Percentiles rank a stretch among this genome's conserved stretches.
phyloP scores from a whole-genome alignment of 2,329 filamentous ascomycete genomes.

The Aspergillus brunneoviolaceus region DNA sequence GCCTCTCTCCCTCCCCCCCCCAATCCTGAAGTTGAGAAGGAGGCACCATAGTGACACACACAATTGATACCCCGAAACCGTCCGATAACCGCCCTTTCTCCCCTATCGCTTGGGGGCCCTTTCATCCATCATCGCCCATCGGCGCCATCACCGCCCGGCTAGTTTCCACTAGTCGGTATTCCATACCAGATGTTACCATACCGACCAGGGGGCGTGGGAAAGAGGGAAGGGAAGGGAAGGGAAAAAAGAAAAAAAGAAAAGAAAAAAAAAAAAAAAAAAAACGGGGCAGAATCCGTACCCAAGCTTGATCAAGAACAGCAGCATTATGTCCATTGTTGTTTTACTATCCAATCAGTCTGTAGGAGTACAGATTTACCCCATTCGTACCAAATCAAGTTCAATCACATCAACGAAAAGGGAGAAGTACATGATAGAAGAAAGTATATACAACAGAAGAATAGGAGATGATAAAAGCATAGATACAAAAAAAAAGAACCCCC shows the following conservation, averaged over 20 bases:
- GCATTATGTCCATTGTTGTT: neutral
- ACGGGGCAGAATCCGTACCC: neutral
- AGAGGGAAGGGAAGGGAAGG: neutral
- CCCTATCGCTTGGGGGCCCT: constrained; percentile 6
- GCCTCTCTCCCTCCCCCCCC: too few relatives aligned
- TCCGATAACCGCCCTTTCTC: constrained; percentile 7
- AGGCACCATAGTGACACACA: too few relatives aligned
- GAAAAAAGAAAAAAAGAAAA: neutral
- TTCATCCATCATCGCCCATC: neutral
- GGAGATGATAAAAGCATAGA: neutral
- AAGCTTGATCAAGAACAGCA: neutral
- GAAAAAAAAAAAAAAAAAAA: neutral
- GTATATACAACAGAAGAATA: too few relatives aligned
- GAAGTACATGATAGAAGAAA: too few relatives aligned
- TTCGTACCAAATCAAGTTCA: neutral
- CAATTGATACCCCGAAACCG: neutral
- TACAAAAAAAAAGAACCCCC: too few relatives aligned
- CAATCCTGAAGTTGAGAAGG: too few relatives aligned
- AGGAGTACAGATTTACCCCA: neutral
- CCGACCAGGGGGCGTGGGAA: neutral
- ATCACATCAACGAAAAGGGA: neutral
- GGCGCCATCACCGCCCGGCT: neutral
- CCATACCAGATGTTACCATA: neutral
- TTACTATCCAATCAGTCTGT: neutral
- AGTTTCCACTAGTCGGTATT: constrained; percentile 2